Evolutionary conservation across 345 rosid genomes (phyloP).

Genomic region (Boechera divaricarpa): DNA sequence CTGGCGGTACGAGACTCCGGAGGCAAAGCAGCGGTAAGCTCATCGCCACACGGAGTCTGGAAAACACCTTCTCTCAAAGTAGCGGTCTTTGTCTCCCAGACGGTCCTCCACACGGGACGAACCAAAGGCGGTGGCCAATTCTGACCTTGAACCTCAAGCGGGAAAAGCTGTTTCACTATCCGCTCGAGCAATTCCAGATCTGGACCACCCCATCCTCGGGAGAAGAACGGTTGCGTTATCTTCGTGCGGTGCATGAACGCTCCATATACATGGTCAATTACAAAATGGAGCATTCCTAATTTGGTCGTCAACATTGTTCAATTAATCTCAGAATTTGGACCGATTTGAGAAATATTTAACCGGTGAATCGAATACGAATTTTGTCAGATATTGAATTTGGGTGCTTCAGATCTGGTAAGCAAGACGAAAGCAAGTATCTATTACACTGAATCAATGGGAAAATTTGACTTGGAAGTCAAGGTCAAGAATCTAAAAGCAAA

Average conservation of each 20-base stretch:
- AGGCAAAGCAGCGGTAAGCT: slow-evolving; percentile 79
- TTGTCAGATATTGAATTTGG: neutral
- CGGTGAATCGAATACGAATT: neutral
- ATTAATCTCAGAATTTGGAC: neutral
- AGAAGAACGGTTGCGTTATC: slow-evolving; percentile 83
- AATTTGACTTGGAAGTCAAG: slow-evolving; percentile 31
- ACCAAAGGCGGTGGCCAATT: slow-evolving; percentile 77
- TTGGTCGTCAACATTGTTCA: slow-evolving; percentile 73
- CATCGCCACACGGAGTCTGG: slow-evolving; percentile 81
- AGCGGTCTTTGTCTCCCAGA: slow-evolving; percentile 84
- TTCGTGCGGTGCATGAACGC: slow-evolving; percentile 89
- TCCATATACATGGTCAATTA: slow-evolving; percentile 89
- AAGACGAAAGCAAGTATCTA: neutral
- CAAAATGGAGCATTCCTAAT: slow-evolving; percentile 90
- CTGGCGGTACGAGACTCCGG: slow-evolving; percentile 85
- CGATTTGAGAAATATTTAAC: slow-evolving; percentile 5
- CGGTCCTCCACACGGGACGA: slow-evolving; percentile 83
- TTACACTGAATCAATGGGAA: neutral
- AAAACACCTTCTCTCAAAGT: slow-evolving; percentile 86
- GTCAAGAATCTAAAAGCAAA: neutral
- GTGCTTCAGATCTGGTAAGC: slow-evolving; percentile 38
- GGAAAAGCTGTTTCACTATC: slow-evolving; percentile 75
- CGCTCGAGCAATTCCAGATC: slow-evolving; percentile 88
- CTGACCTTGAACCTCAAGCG: slow-evolving; percentile 61
- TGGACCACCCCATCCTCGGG: slow-evolving; percentile 94